Evolutionary conservation across 2,329 filamentous ascomycete species (phyloP).

Genomic region (Penicillium sp.): DNA sequence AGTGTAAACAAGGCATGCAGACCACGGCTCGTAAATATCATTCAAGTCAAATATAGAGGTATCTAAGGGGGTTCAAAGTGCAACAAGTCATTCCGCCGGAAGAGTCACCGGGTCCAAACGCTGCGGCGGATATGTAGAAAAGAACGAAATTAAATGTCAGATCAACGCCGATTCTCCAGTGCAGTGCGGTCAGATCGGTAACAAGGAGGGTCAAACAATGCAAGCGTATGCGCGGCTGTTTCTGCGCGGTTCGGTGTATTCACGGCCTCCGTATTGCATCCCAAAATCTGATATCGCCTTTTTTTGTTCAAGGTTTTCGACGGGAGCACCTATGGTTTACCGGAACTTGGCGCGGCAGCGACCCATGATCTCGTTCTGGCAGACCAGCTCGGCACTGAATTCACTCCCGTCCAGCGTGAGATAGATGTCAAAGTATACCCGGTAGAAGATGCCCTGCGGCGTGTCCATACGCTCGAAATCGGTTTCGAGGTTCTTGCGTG

Average conservation of each 20-base stretch:
- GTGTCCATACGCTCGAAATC: constrained; percentile 99
- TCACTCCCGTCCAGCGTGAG: constrained; percentile 94
- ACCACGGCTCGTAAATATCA: constrained; percentile 19
- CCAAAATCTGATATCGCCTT: background rate
- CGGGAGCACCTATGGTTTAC: constrained; percentile 33
- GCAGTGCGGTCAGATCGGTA: constrained; percentile 12
- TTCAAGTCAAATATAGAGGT: constrained; percentile 21
- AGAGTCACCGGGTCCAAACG: constrained; percentile 5
- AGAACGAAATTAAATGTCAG: constrained; percentile 10
- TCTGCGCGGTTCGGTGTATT: no score
- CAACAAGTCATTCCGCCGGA: constrained; percentile 7
- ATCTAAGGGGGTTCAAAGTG: constrained; percentile 18
- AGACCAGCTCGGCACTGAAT: constrained; percentile 97
- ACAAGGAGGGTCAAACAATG: background rate
- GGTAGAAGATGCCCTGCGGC: constrained; percentile 91
- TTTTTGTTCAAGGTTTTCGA: background rate
- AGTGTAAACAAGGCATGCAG: no score
- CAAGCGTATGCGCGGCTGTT: no score
- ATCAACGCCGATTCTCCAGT: constrained; percentile 22
- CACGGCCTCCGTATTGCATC: no score
- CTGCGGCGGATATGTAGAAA: constrained; percentile 12
- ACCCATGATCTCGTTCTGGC: constrained; percentile 98
- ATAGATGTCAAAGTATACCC: constrained; percentile 65
- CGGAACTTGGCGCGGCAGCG: constrained; percentile 86
- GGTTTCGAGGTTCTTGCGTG: constrained; percentile 96